phyloP scores from a whole-genome alignment of 306 rosid species.

The Dryas drummondii region DNA sequence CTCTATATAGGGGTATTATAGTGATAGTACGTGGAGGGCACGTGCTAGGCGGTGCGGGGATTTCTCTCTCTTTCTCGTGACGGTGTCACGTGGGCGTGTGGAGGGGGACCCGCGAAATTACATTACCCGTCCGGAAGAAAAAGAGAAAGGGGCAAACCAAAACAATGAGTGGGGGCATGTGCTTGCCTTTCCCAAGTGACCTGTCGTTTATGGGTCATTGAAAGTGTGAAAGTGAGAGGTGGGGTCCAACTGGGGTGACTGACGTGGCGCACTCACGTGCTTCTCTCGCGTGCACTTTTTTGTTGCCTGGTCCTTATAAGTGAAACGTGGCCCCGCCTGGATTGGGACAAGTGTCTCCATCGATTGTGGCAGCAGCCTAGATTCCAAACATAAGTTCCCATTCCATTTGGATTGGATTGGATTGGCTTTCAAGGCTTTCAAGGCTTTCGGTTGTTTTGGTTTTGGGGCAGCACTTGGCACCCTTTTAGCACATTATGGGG shows the following conservation, averaged over 20 bases:
- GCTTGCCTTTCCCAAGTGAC: conserved; percentile 49
- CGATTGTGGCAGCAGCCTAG: conserved; percentile 9
- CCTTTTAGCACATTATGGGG: not conserved
- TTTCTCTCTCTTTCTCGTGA: conserved; percentile 58
- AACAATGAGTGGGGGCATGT: conserved; percentile 64
- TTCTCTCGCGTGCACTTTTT: conserved; percentile 18
- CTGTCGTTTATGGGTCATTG: conserved; percentile 67
- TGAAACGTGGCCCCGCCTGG: conserved; percentile 34
- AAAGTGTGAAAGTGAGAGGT: conserved; percentile 42
- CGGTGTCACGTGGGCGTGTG: conserved; percentile 74
- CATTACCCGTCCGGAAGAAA: conserved; percentile 10
- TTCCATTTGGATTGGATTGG: not conserved
- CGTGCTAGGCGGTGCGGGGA: conserved; percentile 39
- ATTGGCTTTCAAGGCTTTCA: conserved; percentile 5
- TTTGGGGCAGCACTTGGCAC: not conserved
- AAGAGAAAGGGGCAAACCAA: not conserved
- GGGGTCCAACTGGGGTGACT: not conserved
- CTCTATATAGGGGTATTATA: no score
- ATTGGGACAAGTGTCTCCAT: conserved; percentile 51
- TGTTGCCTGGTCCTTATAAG: conserved; percentile 11
- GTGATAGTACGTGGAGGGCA: not conserved
- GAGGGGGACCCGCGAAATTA: conserved; percentile 42
- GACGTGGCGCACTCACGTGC: conserved; percentile 69
- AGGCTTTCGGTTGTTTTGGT: not conserved
- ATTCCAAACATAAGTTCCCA: conserved; percentile 1